These are phyloP conservation scores for Auriscalpium vulgare DNA, from an alignment of 768 basidiomycete species.

Conservation along the genomic window DNA sequence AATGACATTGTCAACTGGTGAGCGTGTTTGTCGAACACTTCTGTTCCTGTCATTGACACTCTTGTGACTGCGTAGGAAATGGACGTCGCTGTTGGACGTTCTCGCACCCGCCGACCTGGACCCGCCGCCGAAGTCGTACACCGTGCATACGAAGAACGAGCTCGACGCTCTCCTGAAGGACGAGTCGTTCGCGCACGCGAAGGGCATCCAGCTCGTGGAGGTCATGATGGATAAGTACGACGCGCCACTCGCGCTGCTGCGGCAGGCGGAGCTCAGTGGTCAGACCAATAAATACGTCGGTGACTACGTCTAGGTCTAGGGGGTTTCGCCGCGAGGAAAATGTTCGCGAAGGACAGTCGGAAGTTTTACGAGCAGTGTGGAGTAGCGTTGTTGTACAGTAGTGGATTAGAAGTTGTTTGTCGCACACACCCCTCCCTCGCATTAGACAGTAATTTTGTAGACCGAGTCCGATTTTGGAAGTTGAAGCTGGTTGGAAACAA, in stretches of 20 bases:
- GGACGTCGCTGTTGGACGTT: conserved; percentile 53
- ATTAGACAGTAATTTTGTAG: too few relatives aligned
- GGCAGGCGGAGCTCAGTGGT: conserved; percentile 47
- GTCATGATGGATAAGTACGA: conserved; percentile 68
- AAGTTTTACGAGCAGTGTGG: too few relatives aligned
- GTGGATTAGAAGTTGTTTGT: too few relatives aligned
- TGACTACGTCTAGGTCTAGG: neutral
- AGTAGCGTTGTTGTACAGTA: too few relatives aligned
- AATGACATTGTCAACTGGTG: conserved; percentile 79
- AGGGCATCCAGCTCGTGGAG: conserved; percentile 74
- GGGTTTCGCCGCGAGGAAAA: neutral
- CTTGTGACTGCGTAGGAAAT: conserved; percentile 36
- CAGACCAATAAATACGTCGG: conserved; percentile 39
- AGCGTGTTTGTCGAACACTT: conserved; percentile 6
- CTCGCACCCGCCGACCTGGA: conserved; percentile 45
- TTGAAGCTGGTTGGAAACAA: too few relatives aligned
- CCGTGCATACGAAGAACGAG: conserved; percentile 57
- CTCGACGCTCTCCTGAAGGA: conserved; percentile 61
- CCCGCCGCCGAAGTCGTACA: conserved; percentile 50
- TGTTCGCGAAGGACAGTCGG: too few relatives aligned
- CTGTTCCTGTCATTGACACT: neutral
- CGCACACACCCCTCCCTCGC: too few relatives aligned
- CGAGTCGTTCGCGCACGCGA: conserved; percentile 48
- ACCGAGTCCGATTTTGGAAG: too few relatives aligned
- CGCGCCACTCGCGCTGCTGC: conserved; percentile 55